These are phyloP conservation scores for Silene conica DNA, from an alignment of 148 eudicot genomes.

Conservation along the genomic window DNA sequence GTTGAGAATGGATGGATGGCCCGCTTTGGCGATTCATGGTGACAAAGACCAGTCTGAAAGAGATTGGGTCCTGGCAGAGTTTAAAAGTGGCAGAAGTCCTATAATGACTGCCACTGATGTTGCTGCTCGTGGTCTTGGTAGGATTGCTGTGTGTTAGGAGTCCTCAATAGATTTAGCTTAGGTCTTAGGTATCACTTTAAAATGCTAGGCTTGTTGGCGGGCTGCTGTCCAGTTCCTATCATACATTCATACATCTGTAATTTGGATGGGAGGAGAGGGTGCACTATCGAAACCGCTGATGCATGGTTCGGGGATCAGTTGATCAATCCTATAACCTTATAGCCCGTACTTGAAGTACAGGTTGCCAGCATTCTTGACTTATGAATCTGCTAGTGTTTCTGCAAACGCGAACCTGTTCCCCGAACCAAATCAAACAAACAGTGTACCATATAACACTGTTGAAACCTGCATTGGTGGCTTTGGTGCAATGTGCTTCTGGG, in stretches of 20 bases:
- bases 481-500: slow-evolving; percentile 4
- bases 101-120: slow-evolving; percentile 99
- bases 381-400: neutral
- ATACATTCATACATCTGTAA: slow-evolving; percentile 45
- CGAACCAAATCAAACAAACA: neutral
- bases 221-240: slow-evolving; percentile 76
- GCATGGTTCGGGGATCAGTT: neutral
- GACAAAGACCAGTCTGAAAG: slow-evolving; percentile 96
- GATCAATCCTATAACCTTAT: neutral
- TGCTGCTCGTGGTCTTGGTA: slow-evolving; percentile 99
- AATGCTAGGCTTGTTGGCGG: slow-evolving; percentile 56
- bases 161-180: slow-evolving; percentile 27
- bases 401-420: neutral
- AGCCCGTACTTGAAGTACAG: neutral
- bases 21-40: slow-evolving; percentile 97
- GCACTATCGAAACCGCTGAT: neutral
- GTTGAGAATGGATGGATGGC: slow-evolving; percentile 98
- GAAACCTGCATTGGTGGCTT: slow-evolving; percentile 13
- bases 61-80: slow-evolving; percentile 96
- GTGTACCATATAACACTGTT: slow-evolving; percentile 7
- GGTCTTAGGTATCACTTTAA: slow-evolving; percentile 27
- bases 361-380: neutral
- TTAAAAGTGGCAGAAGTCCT: slow-evolving; percentile 95
- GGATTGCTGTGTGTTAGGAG: slow-evolving; percentile 68
- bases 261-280: slow-evolving; percentile 51